phyloP scores from a whole-genome alignment of 768 basidiomycete genomes.

The Boletus bicolor region DNA sequence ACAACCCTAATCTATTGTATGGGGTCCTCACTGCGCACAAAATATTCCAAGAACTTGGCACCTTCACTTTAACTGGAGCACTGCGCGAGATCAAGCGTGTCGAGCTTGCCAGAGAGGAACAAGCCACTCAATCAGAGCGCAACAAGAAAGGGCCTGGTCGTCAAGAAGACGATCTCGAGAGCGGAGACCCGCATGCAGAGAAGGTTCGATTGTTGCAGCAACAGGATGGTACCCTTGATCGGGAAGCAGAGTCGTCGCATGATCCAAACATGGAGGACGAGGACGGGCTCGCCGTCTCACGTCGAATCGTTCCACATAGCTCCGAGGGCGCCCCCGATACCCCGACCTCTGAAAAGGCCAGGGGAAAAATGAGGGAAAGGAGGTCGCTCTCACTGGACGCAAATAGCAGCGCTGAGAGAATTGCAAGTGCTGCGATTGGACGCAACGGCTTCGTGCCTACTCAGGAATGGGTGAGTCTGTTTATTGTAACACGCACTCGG shows the following conservation, averaged over 20 bases:
- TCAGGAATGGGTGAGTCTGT: slow-evolving; percentile 82
- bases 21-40: slow-evolving; percentile 81
- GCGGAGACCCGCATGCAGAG: slow-evolving; percentile 41
- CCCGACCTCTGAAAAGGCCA: slow-evolving; percentile 75
- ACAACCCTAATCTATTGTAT: slow-evolving; percentile 87
- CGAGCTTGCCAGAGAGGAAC: slow-evolving; percentile 72
- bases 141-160: slow-evolving; percentile 17
- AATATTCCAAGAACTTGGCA: slow-evolving; percentile 85
- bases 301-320: slow-evolving; percentile 43
- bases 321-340: slow-evolving; percentile 35
- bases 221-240: slow-evolving; percentile 38
- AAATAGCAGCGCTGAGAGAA: slow-evolving; percentile 55
- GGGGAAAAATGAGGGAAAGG: slow-evolving; percentile 87
- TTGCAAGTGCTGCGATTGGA: slow-evolving; percentile 70
- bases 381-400: slow-evolving; percentile 51
- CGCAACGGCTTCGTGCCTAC: slow-evolving; percentile 93
- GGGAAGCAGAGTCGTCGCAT: slow-evolving; percentile 23
- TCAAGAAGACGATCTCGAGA: slow-evolving; percentile 27
- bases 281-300: slow-evolving; percentile 20
- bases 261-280: slow-evolving; percentile 10
- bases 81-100: slow-evolving; percentile 79
- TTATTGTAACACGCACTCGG: neutral
- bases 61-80: slow-evolving; percentile 84
- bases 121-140: slow-evolving; percentile 35
- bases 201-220: slow-evolving; percentile 64